Percentiles rank a stretch among this genome's conserved stretches.
These are phyloP conservation scores for Mariannaea sp. DNA, from an alignment of 2,329 filamentous ascomycete species.

Conservation along the genomic window DNA sequence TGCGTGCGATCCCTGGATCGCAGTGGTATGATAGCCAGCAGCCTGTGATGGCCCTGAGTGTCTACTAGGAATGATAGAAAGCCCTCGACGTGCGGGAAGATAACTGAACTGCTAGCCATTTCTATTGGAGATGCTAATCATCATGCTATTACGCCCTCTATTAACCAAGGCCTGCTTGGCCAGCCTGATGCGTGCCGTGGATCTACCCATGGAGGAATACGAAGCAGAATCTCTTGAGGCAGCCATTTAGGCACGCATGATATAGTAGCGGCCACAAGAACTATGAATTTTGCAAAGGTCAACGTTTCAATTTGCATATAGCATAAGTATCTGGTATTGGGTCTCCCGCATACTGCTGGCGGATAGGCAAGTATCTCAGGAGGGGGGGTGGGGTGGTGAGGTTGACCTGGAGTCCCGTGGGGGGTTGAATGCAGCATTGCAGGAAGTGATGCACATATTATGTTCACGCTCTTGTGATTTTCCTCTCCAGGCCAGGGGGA, in stretches of 20 bases:
- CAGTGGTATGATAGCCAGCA: too few species aligned
- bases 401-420: too few species aligned
- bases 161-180: slow-evolving; percentile 56
- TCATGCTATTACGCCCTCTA: slow-evolving; percentile 55
- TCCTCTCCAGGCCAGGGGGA: too few species aligned
- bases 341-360: too few species aligned
- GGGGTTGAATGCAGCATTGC: too few species aligned
- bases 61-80: slow-evolving; percentile 52
- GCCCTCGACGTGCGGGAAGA: slow-evolving; percentile 46
- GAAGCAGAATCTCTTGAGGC: slow-evolving; percentile 28
- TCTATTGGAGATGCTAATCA: slow-evolving; percentile 58
- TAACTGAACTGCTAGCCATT: slow-evolving; percentile 39
- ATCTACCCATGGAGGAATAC: slow-evolving; percentile 50
- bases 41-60: slow-evolving; percentile 43
- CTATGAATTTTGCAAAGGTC: slow-evolving; percentile 33
- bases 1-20: too few species aligned
- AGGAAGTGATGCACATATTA: too few species aligned
- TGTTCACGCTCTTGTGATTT: too few species aligned
- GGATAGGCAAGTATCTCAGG: too few species aligned
- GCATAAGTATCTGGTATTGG: too few species aligned
- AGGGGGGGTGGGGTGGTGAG: too few species aligned
- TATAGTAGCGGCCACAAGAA: slow-evolving; percentile 42
- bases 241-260: slow-evolving; percentile 45
- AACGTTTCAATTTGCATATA: slow-evolving; percentile 33
- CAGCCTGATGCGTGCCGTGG: slow-evolving; percentile 54